Base-by-base conservation (phyloP, 2,329 filamentous ascomycete genomes). In the Fusarium multiceps region DNA sequence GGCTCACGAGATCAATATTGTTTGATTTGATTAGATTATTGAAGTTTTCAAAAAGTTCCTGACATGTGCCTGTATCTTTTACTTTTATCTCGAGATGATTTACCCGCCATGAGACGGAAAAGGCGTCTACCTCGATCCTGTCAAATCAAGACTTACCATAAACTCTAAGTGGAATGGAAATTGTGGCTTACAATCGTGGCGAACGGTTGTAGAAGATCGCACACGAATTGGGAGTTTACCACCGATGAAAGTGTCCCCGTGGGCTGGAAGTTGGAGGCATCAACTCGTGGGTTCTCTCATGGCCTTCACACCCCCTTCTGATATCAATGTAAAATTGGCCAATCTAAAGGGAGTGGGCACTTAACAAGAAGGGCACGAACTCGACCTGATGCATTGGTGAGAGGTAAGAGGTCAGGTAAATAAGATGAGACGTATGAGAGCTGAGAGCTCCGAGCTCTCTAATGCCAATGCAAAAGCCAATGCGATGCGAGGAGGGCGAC, bases 121-220 rank as follows among this genome's bases (percentile, higher is more conserved):
- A 58, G 68, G 64, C 59, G 55, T 69, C 57, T 66, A 50, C 47
- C 55, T 66, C 50, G 28, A 57, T 59, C 56, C 69, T 50, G 56
- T 59, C 55, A 45, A 50, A 49, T 67, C 37, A 43, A 32, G 41
- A 30, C 20, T 28, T 42, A 43, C n/a, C 42, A 41, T 7, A 41
- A 55, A 50, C 41, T 49, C 18, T 32, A 42, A 50, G 32, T 28
- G 41, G 47, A 30, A 48, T 32, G 11, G 34, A 47, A 48, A 40
- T 41, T 72, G 72, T 74, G 72, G 72, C 72, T 53, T 73, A 60
- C 62, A 47, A 71, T 50, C 46, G 72, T 74, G 72, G 72, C 72
- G 49, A 73, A 64, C 42, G 45, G 60, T 63, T 61, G 54, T 50
- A 54, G 53, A 53, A 57, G 64, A 68, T 59, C 57, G 32, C 41